A percentile compares a stretch with the other conserved stretches of the same genome.
Conservation (phyloP, 306 rosid species). For the Spatholobus suberectus region DNA sequence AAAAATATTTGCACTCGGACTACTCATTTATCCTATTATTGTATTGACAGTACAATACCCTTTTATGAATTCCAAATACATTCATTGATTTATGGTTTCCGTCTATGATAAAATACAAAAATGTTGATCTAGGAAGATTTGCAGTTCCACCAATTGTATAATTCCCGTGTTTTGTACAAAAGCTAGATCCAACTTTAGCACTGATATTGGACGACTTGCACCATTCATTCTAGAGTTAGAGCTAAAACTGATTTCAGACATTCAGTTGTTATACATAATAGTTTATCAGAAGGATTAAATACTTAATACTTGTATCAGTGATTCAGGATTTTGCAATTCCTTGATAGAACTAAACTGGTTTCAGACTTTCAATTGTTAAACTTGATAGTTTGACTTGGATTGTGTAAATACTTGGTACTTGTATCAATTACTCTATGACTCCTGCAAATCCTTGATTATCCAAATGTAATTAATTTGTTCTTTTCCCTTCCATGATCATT, state of each 20-base stretch:
- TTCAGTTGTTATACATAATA: not conserved
- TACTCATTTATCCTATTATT: not conserved
- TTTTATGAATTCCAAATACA: constrained; percentile 14
- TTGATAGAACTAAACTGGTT: constrained; percentile 11
- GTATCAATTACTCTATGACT: not conserved
- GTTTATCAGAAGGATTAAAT: not conserved
- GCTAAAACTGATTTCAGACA: not conserved
- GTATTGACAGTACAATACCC: not conserved
- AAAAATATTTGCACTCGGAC: not conserved
- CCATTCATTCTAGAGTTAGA: not conserved
- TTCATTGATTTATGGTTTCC: not conserved
- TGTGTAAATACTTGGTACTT: not conserved
- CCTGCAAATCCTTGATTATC: constrained; percentile 19
- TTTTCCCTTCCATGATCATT: not conserved
- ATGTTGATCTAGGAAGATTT: not conserved
- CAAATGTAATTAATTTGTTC: not conserved
- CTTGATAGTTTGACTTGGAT: not conserved
- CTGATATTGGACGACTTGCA: not conserved
- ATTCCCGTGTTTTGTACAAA: not conserved
- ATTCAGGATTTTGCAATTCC: not conserved
- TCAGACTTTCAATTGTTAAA: not conserved
- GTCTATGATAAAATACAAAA: not conserved
- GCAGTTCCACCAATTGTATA: not conserved
- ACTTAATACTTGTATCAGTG: not conserved
- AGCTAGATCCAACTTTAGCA: not conserved